Base-by-base conservation (phyloP, 2,329 filamentous ascomycete species). In the Cucurbitaria berberidis region DNA sequence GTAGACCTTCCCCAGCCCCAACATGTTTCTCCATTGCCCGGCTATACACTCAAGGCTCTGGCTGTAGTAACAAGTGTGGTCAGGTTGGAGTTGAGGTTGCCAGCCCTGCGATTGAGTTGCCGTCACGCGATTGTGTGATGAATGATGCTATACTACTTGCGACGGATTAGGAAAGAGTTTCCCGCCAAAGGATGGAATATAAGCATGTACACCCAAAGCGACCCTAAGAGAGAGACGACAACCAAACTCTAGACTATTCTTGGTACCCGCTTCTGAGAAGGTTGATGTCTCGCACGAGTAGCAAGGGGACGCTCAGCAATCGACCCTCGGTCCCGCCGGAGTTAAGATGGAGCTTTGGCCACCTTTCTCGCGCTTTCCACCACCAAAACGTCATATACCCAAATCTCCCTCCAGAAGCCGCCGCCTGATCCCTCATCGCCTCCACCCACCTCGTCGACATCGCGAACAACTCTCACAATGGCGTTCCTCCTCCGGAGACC, bases 401-500 rank as follows among this genome's bases (percentile, higher is more conserved):
- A 34, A 51, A 38, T n/a, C 36, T 55, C 42, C 35, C 52, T 55
- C 48, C n/a, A n/a, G n/a, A 50, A 46, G 47, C 36, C 43, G 43
- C 46, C 40, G 36, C 45, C 29, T 24, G 39, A 32, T 29, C 41
- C 36, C 45, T n/a, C 36, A 16, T 29, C 36, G 39, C 15, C 53
- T 26, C 22, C 38, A 50, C 10, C 48, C 53, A 40, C 41, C 18
- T 40, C 51, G 22, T 48, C 46, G 26, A 40, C 41, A 56, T 35
- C 44, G 24, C 15, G 41, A 50, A 24, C 55, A 39, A 26, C 36
- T 47, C 50, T 34, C 42, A 79, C 60, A 61, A 89, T 89, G 87
- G 83, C 86, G 53, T 88, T 86, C 73, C 75, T 86, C 51, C 77
- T 88, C 60, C 81, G 84, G 70, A 83, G 85, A 62, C 86, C 87